Evolutionary conservation across 2,329 filamentous ascomycete genomes (phyloP).

Genomic region (Colletotrichum scovillei): DNA sequence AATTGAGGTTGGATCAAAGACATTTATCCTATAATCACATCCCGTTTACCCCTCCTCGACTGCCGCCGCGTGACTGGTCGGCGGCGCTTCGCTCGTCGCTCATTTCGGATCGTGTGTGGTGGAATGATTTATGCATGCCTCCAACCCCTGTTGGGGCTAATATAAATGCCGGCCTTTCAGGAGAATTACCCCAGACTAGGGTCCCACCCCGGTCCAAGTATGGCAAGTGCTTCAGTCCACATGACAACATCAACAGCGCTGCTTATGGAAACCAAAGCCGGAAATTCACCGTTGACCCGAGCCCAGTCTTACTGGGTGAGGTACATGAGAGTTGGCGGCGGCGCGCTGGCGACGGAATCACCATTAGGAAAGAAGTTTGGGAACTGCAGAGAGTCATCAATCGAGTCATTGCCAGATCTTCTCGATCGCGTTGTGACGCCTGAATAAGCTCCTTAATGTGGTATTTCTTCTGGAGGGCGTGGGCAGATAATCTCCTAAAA

Average conservation of each 20-base stretch:
- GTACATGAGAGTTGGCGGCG: too few relatives aligned
- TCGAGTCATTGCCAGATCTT: background rate
- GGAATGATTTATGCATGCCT: conserved; percentile 11
- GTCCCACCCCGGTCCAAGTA: conserved; percentile 6
- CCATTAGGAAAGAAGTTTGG: background rate
- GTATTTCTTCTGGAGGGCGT: too few relatives aligned
- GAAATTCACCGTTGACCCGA: background rate
- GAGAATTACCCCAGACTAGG: conserved; percentile 22
- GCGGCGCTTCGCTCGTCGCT: background rate
- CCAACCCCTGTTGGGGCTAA: background rate
- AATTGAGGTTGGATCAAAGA: conserved; percentile 19
- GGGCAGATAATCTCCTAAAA: too few relatives aligned
- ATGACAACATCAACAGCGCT: background rate
- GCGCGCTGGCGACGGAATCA: background rate
- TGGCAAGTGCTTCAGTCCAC: background rate
- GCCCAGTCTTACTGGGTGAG: background rate
- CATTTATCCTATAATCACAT: conserved; percentile 12
- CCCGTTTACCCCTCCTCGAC: conserved; percentile 14
- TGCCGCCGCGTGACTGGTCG: background rate
- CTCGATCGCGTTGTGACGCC: too few relatives aligned
- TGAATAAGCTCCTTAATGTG: too few relatives aligned
- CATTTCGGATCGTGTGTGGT: conserved; percentile 18
- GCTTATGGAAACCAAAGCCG: background rate
- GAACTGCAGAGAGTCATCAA: background rate
- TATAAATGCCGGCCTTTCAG: conserved; percentile 15